Base-by-base conservation (phyloP, 371 early-diverging fungal species). In the Mortierella sp. region DNA sequence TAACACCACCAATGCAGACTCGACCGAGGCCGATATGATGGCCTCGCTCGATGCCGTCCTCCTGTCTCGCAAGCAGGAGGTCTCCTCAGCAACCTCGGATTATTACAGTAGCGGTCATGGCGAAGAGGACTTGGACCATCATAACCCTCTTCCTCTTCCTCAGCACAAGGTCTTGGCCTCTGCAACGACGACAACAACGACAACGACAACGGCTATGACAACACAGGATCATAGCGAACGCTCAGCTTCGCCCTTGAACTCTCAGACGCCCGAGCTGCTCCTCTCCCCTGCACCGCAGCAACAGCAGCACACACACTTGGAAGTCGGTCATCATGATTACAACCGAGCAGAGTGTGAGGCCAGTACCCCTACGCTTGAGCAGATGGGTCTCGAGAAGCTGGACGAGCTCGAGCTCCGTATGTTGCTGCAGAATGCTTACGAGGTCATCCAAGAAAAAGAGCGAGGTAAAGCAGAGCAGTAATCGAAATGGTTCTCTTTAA, bases 391-490 rank as follows among this genome's bases (percentile, higher is more conserved):
- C 16, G 74, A 68, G 53, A 66, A 66, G 40, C 53, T 81, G 37
- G 55, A 66, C 68, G 69, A 68, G 19, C 48, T 63, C 29, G 74
- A 74, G 10, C 65, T 82, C 44, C 75, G 83, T 24, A 53, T 78
- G 71, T 29, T 82, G 29, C 50, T 81, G 19, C 77, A 81, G 53
- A 73, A 68, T 26, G 74, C 82, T 2, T 77, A 71, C 9, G 77
- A 77, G 31, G 58, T 77, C 24, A 71, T 81, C 77, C 81, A 81
- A 68, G 81, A 81, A 67, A 81, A 81, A 53, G 81, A 81, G 3
- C 81, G 74, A 58, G 74, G 81, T 73, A 77, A 50, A 65, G 24
- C 26, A 55, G 5, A 14, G 9, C 19, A 34, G 9, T 16, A 2
- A 1, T 55, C 34, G 29, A 9, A 22, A 34, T 14, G 19, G 37